phyloP scores from a whole-genome alignment of 2,329 filamentous ascomycete genomes.

The Hymenoscyphus repandus region DNA sequence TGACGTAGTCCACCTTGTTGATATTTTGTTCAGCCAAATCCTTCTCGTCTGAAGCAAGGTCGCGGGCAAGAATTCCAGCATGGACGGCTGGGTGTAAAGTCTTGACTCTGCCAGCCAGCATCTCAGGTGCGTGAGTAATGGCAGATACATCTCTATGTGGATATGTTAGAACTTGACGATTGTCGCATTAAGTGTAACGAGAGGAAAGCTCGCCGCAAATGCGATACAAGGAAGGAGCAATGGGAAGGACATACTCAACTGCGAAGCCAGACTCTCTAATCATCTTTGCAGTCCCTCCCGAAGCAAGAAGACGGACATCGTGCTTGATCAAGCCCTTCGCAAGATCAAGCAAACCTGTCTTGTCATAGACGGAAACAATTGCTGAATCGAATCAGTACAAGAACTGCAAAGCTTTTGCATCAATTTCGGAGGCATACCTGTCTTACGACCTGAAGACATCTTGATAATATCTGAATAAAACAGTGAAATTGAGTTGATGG shows the following conservation, averaged over 20 bases:
- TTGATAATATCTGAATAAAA: conserved; percentile 4
- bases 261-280: conserved; percentile 94
- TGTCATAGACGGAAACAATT: conserved; percentile 97
- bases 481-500: too few relatives aligned
- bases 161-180: neutral
- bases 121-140: conserved; percentile 95
- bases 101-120: conserved; percentile 90
- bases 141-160: conserved; percentile 81
- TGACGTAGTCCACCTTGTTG: conserved; percentile 88
- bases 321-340: conserved; percentile 86
- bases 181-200: too few relatives aligned
- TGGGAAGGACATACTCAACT: conserved; percentile 67
- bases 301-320: conserved; percentile 88
- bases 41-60: conserved; percentile 93
- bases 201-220: neutral
- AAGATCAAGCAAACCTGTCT: conserved; percentile 89
- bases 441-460: conserved; percentile 21
- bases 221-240: neutral
- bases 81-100: conserved; percentile 85
- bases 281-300: conserved; percentile 91
- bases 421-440: conserved; percentile 10
- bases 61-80: conserved; percentile 82
- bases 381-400: conserved; percentile 42
- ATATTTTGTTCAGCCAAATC: conserved; percentile 94
- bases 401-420: neutral